A percentile compares a stretch with the other conserved stretches of the same genome.
Conservation (phyloP, 1,284 basidiomycete genomes). For the Leccinum subspadiceum region DNA sequence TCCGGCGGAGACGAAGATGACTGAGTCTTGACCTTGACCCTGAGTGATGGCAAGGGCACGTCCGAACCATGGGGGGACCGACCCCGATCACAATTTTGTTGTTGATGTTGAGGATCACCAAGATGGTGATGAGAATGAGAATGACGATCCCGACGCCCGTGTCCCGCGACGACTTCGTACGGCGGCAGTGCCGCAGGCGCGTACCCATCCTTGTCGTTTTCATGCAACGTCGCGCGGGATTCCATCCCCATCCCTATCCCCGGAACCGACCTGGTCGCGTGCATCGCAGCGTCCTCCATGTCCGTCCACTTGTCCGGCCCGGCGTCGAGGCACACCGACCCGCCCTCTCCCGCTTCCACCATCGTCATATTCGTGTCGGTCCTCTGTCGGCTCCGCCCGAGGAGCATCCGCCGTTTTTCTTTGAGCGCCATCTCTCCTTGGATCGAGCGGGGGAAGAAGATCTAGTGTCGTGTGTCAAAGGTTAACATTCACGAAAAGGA, state of each 20-base stretch:
- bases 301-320: background rate
- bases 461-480: slow-evolving; percentile 37
- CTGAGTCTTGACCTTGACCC: no score
- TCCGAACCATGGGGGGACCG: background rate
- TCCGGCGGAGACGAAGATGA: no score
- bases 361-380: background rate
- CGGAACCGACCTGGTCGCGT: background rate
- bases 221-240: background rate
- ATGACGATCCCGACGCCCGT: background rate
- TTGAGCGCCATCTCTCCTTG: slow-evolving; percentile 55
- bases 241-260: background rate
- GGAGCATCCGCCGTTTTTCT: slow-evolving; percentile 40
- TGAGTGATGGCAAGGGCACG: background rate
- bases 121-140: background rate
- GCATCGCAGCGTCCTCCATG: background rate
- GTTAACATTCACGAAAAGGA: background rate
- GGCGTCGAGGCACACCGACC: background rate
- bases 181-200: background rate
- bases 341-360: background rate
- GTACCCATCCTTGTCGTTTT: background rate
- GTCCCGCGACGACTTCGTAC: background rate
- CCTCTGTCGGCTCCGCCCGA: background rate
- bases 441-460: slow-evolving; percentile 75
- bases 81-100: background rate
- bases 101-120: background rate